A percentile compares a stretch with the other conserved stretches of the same genome.
These are phyloP conservation scores for Xylariaceae sp. DNA, from an alignment of 2,329 filamentous ascomycete species.

Conservation along the genomic window DNA sequence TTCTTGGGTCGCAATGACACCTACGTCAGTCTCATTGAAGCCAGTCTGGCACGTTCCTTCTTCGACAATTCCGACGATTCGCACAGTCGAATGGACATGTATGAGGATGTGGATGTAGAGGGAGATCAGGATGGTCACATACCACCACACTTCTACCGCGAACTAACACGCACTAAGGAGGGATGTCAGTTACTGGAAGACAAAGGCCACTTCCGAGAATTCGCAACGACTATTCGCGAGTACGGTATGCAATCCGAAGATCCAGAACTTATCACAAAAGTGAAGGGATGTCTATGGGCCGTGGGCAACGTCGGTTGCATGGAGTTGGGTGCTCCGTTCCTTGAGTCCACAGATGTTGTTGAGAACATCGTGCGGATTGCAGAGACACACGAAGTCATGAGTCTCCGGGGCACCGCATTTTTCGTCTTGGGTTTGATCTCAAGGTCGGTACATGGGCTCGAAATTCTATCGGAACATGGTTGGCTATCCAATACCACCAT, in stretches of 20 bases:
- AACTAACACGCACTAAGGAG: constrained; percentile 86
- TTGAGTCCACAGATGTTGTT: constrained; percentile 86
- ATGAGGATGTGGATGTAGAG: constrained; percentile 48
- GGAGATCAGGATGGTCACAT: constrained; percentile 58
- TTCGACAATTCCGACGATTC: constrained; percentile 58
- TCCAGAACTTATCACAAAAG: constrained; percentile 77
- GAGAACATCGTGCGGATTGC: constrained; percentile 83
- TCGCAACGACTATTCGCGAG: constrained; percentile 81
- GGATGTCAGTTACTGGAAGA: constrained; percentile 84
- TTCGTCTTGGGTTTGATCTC: constrained; percentile 93
- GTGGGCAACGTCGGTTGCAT: constrained; percentile 97
- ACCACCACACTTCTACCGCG: constrained; percentile 96
- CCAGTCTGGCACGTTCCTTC: constrained; percentile 85
- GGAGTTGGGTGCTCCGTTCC: constrained; percentile 90
- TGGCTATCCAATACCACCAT: constrained; percentile 90
- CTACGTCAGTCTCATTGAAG: constrained; percentile 93
- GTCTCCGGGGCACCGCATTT: constrained; percentile 89
- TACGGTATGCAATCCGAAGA: constrained; percentile 82
- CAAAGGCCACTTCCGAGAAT: constrained; percentile 95
- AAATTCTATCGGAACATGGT: constrained; percentile 81
- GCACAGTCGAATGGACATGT: constrained; percentile 53
- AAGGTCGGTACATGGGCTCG: constrained; percentile 82
- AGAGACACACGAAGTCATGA: constrained; percentile 82
- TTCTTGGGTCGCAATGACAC: constrained; percentile 93
- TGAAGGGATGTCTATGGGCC: constrained; percentile 96